Base-by-base conservation (phyloP, 2,329 filamentous ascomycete genomes). In the Endocalyx cinctus region DNA sequence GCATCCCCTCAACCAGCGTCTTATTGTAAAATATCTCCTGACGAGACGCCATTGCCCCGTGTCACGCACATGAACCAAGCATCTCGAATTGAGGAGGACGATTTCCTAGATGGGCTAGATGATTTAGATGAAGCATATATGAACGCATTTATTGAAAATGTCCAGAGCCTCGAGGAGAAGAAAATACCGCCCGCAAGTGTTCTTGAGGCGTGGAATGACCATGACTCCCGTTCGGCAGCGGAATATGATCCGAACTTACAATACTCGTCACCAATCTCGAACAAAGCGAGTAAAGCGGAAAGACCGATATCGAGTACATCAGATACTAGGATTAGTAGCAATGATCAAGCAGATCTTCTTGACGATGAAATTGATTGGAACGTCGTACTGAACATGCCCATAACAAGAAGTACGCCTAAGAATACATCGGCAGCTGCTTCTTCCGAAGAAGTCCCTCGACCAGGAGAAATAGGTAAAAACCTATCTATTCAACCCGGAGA, bases 281-380 rank as follows among this genome's bases (percentile, higher is more conserved):
- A 35, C 13, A 22, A 40, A 16, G 4, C 27, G 3, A 38, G 23
- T 25, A 18, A 4, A 11, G 27, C 4, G n/a, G 10, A 12, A 5
- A 11, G 17, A 15, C 13, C 16, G 4, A 6, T 20, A 22, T 38
- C 31, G 11, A 3, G 20, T 7, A 13, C 25, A 12, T 17, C 20
- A n/a, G n/a, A 20, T 8, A 4, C 19, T 6, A 15, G 20, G n/a
- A 17, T 23, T 12, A 20, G 17, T 31, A 7, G 27, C 32, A 5
- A 36, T 18, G 33, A 10, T 10, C 33, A 39, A 20, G 39, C 52
- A n/a, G 47, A 62, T 14, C 40, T 62, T 4, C 43, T 68, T 6
- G 54, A 59, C 17, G 52, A 63, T 10, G 60, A 63, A 4, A 48
- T 67, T 11, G 64, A 68, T 37, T 70, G 66, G 67, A 46, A 58